phyloP scores from a whole-genome alignment of 257 asterid species.

The Verbena officinalis region DNA sequence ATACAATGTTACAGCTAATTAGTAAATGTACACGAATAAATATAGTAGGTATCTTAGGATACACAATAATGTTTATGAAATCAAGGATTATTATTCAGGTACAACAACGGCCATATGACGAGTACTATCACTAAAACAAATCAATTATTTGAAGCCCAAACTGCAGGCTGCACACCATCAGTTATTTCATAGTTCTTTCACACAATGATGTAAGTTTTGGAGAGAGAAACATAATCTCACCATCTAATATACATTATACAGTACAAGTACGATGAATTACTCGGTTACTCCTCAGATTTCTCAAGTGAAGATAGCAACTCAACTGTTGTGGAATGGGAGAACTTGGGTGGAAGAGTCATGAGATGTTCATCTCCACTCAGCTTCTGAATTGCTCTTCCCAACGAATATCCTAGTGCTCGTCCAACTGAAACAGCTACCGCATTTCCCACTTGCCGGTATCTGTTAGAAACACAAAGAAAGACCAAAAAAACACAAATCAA shows the following conservation, averaged over 20 bases:
- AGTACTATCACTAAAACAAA: background rate
- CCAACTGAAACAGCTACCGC: constrained; percentile 62
- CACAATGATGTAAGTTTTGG: constrained; percentile 5
- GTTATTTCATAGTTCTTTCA: background rate
- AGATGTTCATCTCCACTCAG: constrained; percentile 44
- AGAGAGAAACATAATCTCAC: constrained; percentile 24
- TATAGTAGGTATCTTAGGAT: no score
- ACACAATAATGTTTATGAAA: background rate
- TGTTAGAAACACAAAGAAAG: constrained; percentile 3
- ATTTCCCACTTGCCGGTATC: constrained; percentile 56
- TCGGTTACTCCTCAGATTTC: constrained; percentile 18
- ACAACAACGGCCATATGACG: background rate
- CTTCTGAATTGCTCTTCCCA: constrained; percentile 54
- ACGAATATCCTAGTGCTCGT: constrained; percentile 51
- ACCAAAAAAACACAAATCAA: no score
- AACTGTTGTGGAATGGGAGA: constrained; percentile 51
- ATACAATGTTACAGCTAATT: no score
- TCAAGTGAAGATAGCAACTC: constrained; percentile 32
- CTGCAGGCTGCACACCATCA: background rate
- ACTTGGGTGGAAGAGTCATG: constrained; percentile 50
- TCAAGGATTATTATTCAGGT: background rate
- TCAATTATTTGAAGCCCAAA: background rate
- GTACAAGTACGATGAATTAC: background rate
- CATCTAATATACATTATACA: constrained; percentile 21
- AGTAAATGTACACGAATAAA: no score